Conservation (phyloP, 805 yeast species). For the Ogataea nitratoaversa region DNA sequence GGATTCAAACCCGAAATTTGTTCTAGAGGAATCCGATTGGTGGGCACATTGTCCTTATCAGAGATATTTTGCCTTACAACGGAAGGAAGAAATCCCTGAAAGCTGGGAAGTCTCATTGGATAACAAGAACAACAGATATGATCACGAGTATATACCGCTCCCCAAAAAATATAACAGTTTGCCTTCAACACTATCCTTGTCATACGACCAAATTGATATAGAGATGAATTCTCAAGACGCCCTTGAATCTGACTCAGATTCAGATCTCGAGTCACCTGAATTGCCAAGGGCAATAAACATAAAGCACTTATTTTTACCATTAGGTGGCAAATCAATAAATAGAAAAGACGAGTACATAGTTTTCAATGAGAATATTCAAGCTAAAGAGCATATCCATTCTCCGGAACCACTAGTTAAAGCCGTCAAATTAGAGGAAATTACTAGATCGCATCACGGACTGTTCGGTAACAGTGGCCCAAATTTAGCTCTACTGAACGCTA, state of each 20-base stretch:
- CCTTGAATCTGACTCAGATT: background rate
- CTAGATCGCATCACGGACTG: background rate
- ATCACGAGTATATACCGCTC: slow-evolving; percentile 38
- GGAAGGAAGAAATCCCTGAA: slow-evolving; percentile 13
- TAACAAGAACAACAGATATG: slow-evolving; percentile 16
- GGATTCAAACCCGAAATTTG: slow-evolving; percentile 3
- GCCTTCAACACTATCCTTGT: too few species aligned
- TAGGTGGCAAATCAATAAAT: background rate
- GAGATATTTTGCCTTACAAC: slow-evolving; percentile 17
- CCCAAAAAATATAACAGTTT: too few species aligned
- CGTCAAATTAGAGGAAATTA: background rate
- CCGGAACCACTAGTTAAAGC: background rate
- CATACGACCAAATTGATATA: background rate
- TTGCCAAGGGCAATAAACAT: background rate
- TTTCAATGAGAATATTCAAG: too few species aligned
- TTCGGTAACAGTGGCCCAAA: background rate
- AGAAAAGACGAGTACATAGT: too few species aligned
- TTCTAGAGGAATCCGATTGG: slow-evolving; percentile 6
- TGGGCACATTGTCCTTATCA: slow-evolving; percentile 27
- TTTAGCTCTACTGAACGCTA: background rate
- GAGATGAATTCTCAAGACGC: background rate
- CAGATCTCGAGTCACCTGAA: background rate
- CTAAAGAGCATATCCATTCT: background rate
- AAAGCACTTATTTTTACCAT: background rate
- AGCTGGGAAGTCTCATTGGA: slow-evolving; percentile 16